Evolutionary conservation across 2,329 filamentous ascomycete species (phyloP), one percentile per base, ranked within the genome.

Genomic region (Penicillium thymicola): DNA sequence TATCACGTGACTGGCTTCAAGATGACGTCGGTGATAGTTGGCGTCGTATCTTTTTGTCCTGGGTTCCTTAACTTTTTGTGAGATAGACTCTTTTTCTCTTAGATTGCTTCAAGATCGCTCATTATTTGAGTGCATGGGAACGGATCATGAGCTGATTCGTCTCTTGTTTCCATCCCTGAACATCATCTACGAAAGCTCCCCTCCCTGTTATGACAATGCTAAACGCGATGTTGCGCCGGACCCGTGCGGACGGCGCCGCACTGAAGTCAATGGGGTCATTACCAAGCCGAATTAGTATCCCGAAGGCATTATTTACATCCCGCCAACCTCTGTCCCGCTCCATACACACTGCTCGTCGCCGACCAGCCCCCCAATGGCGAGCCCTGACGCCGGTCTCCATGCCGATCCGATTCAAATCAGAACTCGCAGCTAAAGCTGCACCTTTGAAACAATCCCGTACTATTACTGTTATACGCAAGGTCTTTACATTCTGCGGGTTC

Each of bases 401-500:
- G 46, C 59, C 65, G 55, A 56, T 72, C 64, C 61, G 75, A 63
- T 60, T 69, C 65, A 67, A 71, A 58, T 68, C 71, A 60, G 61
- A 72, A 60, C 46, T 62, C 56, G 49, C 70, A 25, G 60, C 66
- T 48, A 51, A 64, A 54, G 37, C 67, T 27, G 56, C 61, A 49
- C 32, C 52, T 13, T 42, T 59, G 13, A 48, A 68, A 51, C 61
- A 72, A 70, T 62, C 75, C 63, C 30, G 53, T 4, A 32, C 80
- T 11, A 60, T 77, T 9, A 77, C 78, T 45, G 85, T 89, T 67
- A 72, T 85, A 44, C 90, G 89, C 70, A 84, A 89, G 64, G 80
- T 84, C 32, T 88, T 92, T 34, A 85, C 89, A 3, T 84, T 83
- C 66, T 75, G 90, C 23, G 94, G 94, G 38, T 86, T 89, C 57